Conservation (phyloP, 371 early-diverging fungal species). For the Cokeromyces recurvatus region DNA sequence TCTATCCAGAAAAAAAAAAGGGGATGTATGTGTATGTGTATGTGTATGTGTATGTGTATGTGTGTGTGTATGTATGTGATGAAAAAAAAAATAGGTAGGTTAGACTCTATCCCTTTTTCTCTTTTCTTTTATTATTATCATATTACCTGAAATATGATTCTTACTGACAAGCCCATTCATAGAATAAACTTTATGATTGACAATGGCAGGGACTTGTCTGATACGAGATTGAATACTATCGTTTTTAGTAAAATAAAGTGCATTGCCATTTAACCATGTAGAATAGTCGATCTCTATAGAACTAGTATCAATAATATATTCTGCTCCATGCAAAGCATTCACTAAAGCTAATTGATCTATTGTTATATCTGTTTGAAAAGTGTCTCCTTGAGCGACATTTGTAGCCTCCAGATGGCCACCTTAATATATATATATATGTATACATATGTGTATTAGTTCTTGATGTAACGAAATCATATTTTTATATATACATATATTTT, state of each 20-base stretch:
- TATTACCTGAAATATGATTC: constrained; percentile 10
- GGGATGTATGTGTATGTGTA: neutral
- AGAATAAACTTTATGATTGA: constrained; percentile 2
- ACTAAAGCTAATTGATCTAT: neutral
- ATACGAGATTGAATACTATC: neutral
- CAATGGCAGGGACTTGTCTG: constrained; percentile 6
- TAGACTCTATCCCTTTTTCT: neutral
- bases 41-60: neutral
- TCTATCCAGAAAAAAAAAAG: constrained; percentile 13
- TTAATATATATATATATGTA: too few relatives aligned
- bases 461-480: too few relatives aligned
- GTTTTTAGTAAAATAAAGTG: neutral
- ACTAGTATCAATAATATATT: constrained; percentile 13
- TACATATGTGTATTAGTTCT: too few relatives aligned
- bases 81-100: neutral
- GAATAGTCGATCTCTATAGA: neutral
- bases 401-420: neutral
- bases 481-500: too few relatives aligned
- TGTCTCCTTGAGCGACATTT: constrained; percentile 1
- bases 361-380: neutral
- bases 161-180: constrained; percentile 7
- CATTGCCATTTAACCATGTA: constrained; percentile 1
- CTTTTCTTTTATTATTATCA: too few relatives aligned
- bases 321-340: neutral
- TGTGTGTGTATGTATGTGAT: neutral